These are phyloP conservation scores for Sugiyamaella neomexicana DNA, from an alignment of 1,139 yeast genomes.

Conservation along the genomic window DNA sequence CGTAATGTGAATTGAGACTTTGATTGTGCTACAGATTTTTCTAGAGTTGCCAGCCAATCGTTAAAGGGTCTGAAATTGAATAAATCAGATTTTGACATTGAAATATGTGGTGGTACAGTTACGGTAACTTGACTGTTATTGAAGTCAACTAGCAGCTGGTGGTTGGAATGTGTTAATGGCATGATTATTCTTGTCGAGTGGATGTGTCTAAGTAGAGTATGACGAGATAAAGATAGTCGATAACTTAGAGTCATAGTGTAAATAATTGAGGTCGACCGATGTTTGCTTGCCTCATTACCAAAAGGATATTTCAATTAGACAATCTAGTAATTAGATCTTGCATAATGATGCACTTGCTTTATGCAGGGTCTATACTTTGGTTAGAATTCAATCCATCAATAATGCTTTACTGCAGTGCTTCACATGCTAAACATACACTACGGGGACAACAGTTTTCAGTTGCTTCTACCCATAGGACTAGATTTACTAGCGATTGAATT, in stretches of 20 bases:
- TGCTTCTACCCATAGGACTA: too few species aligned
- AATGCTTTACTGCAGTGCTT: too few species aligned
- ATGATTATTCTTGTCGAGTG: neutral
- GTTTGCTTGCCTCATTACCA: too few species aligned
- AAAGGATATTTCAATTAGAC: too few species aligned
- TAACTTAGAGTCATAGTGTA: neutral
- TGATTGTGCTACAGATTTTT: slow-evolving; percentile 5
- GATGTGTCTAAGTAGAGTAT: neutral
- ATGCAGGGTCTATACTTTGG: neutral
- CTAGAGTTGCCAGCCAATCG: slow-evolving; percentile 25
- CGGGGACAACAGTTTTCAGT: too few species aligned
- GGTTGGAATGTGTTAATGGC: neutral
- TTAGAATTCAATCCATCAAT: too few species aligned
- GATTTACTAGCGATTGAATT: too few species aligned
- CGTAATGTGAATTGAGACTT: slow-evolving; percentile 15
- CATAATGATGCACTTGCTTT: neutral
- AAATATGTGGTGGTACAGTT: slow-evolving; percentile 20
- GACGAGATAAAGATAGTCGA: neutral
- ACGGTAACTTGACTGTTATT: slow-evolving; percentile 20
- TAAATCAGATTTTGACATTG: slow-evolving; percentile 18
- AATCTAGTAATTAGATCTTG: neutral
- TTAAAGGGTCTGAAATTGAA: slow-evolving; percentile 26
- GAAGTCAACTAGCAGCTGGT: slow-evolving; percentile 6
- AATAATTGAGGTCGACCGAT: too few species aligned
- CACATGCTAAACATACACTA: neutral